Evolutionary conservation across 2,329 filamentous ascomycete genomes (phyloP).

Genomic region (Aspergillus novoparasiticus): DNA sequence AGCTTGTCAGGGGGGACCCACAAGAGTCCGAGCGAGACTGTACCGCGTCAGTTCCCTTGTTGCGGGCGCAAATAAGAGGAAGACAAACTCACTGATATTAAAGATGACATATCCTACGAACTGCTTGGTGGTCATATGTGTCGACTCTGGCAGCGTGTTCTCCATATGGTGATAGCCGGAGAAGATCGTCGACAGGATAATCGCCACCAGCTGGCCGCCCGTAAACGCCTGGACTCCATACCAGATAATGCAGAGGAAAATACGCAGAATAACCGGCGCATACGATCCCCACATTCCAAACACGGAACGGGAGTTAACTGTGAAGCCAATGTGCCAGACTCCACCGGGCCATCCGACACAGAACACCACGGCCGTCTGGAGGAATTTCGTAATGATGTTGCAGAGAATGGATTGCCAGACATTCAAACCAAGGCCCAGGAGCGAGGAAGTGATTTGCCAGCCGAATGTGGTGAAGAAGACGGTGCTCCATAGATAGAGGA

Average conservation of each 20-base stretch:
- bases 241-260: slow-evolving; percentile 12
- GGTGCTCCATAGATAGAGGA: slow-evolving; percentile 5
- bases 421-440: slow-evolving; percentile 9
- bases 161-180: slow-evolving; percentile 11
- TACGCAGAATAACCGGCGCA: slow-evolving; percentile 12
- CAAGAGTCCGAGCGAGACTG: background rate
- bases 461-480: slow-evolving; percentile 1
- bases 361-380: slow-evolving; percentile 3
- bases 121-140: background rate
- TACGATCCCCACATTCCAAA: slow-evolving; percentile 16
- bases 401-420: slow-evolving; percentile 13
- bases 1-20: background rate
- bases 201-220: slow-evolving; percentile 14
- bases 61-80: background rate
- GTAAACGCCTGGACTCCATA: slow-evolving; percentile 16
- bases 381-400: slow-evolving; percentile 2
- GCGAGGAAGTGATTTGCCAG: slow-evolving; percentile 2
- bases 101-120: background rate
- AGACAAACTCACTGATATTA: background rate
- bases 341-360: slow-evolving; percentile 12
- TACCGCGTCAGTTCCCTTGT: background rate
- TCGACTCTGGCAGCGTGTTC: slow-evolving; percentile 9
- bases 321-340: slow-evolving; percentile 15
- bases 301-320: slow-evolving; percentile 4
- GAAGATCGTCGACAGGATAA: slow-evolving; percentile 7